Conservation (phyloP, 1,284 basidiomycete species). For the Trichosporon sp. region DNA sequence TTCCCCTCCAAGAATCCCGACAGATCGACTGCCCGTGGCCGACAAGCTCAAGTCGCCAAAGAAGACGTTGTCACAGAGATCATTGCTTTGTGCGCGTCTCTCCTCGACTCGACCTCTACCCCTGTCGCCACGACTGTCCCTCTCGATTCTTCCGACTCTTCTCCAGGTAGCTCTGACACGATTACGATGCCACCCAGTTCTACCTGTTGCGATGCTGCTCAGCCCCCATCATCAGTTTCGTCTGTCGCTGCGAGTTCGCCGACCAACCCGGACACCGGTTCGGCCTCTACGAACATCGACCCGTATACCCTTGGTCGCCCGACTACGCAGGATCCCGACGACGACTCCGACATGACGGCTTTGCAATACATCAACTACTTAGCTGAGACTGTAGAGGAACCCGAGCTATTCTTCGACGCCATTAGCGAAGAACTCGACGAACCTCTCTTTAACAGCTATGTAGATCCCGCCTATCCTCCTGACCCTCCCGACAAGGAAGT, state of each 20-base stretch:
- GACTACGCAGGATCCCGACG: not conserved
- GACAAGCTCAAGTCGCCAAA: not conserved
- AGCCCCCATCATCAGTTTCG: not conserved
- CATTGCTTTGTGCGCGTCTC: not conserved
- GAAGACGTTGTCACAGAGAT: not conserved
- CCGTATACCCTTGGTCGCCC: not conserved
- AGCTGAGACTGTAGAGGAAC: too few relatives aligned
- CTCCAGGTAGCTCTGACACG: not conserved
- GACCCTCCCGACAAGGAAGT: not conserved
- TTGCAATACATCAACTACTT: too few relatives aligned
- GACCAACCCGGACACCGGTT: not conserved
- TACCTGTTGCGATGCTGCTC: not conserved
- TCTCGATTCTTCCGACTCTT: not conserved
- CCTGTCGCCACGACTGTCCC: not conserved
- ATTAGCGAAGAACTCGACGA: not conserved
- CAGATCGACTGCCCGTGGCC: too few relatives aligned
- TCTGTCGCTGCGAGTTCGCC: not conserved
- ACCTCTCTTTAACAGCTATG: not conserved
- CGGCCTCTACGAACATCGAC: not conserved
- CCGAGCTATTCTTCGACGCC: too few relatives aligned
- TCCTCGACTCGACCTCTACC: too few relatives aligned
- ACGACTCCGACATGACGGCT: too few relatives aligned
- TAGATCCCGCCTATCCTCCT: not conserved
- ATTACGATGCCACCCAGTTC: not conserved
- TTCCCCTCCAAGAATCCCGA: not conserved